Conservation (phyloP, 768 basidiomycete species). For the Collybiopsis luxurians region DNA sequence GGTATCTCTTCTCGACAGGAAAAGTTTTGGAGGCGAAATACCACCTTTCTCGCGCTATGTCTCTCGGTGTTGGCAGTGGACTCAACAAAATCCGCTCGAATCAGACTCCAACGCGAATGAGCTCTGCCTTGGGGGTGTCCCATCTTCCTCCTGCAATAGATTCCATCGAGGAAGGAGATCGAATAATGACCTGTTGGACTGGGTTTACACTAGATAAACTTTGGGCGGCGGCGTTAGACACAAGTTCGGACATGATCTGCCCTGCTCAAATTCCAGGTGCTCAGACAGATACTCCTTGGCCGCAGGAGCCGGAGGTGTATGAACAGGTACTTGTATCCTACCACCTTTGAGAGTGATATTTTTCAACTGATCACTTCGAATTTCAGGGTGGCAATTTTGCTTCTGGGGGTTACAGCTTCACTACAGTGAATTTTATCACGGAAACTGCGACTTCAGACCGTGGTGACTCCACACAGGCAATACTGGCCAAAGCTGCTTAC, state of each 20-base stretch:
- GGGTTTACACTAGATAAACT: conserved; percentile 33
- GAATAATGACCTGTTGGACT: conserved; percentile 39
- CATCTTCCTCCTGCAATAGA: conserved; percentile 12
- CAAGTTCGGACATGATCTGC: neutral
- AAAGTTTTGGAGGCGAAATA: conserved; percentile 46
- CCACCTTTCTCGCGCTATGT: conserved; percentile 43
- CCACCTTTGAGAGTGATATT: too few relatives aligned
- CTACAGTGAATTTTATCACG: neutral
- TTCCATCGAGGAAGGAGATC: conserved; percentile 36
- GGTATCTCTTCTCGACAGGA: conserved; percentile 47
- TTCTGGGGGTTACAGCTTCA: neutral
- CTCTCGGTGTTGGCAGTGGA: conserved; percentile 28
- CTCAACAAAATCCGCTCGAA: neutral
- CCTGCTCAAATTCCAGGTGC: conserved; percentile 19
- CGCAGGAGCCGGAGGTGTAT: neutral
- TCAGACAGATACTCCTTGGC: conserved; percentile 16
- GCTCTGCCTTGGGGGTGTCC: conserved; percentile 16
- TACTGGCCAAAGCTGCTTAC: neutral
- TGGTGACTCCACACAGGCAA: neutral
- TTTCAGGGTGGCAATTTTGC: neutral
- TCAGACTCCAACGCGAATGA: neutral
- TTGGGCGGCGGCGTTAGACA: conserved; percentile 22
- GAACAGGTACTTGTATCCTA: neutral
- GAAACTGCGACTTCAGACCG: neutral
- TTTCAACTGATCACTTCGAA: neutral